Base-by-base conservation (phyloP, 1,139 yeast genomes). In the Kodamaea sp. region DNA sequence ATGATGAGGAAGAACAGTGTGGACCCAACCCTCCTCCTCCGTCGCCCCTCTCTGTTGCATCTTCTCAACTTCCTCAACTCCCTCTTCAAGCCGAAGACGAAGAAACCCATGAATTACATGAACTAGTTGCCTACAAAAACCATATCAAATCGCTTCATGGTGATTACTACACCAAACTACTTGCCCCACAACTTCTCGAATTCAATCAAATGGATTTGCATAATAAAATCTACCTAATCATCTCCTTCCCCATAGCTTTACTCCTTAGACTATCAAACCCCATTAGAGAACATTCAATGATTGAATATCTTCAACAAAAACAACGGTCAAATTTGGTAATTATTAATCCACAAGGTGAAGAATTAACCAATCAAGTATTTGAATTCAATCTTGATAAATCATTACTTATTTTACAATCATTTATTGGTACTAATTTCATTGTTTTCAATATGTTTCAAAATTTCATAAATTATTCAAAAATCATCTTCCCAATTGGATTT, bases 191-290 rank as follows among this genome's bases (percentile, higher is more conserved):
- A 24, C 31, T 44, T 10, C 38, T 39, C 5, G 48, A 41, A 9
- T 43, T 46, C 9, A 25, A 23, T 2, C 39, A 44, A 1, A 38
- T 31, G 20, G 42, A 41, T 23, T 7, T 50, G 1, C 8, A 36
- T 5, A 43, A 43, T 25, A 54, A 54, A 42, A 9, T 60, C 6
- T 52, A 60, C 35, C 54, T 57, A 5, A 32, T 70, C 2, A 35
- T 70, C n/a, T 51, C 73, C 6, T 40, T 72, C 1, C 82, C 82
- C 2, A 56, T 75, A 1, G 63, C 73, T 1, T 44, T 75, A 1
- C 32, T 74, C 3, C 58, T 79, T 11, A 63, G 76, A 15, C 30
- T 74, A 4, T 67, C 81, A 1, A 63, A 72, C 1, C 84, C 85
- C 1, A 80, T 77, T 2, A 41, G 66, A 31, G 63, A 62, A 30